phyloP scores from a whole-genome alignment of 2,329 filamentous ascomycete genomes.

The Pseudocercospora vitis region DNA sequence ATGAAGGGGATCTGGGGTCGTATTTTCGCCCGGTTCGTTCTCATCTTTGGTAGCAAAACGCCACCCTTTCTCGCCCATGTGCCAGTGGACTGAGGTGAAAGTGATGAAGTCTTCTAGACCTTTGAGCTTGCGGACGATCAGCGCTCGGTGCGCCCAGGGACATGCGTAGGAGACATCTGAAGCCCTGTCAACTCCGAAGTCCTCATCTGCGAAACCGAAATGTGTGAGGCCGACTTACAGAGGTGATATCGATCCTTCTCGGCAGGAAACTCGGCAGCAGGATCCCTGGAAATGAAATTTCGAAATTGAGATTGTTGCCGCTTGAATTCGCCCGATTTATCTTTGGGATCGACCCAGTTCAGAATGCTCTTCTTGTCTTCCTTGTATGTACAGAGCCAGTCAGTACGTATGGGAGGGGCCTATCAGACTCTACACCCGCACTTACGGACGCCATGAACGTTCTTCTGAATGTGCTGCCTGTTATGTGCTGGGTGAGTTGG shows the following conservation, averaged over 20 bases:
- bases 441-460: slow-evolving; percentile 24
- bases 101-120: slow-evolving; percentile 82
- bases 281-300: slow-evolving; percentile 70
- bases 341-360: slow-evolving; percentile 75
- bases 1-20: slow-evolving; percentile 63
- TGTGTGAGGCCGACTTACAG: slow-evolving; percentile 48
- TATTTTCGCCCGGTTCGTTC: slow-evolving; percentile 56
- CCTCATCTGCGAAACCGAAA: no score
- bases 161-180: slow-evolving; percentile 81
- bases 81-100: slow-evolving; percentile 87
- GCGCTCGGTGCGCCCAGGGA: slow-evolving; percentile 85
- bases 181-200: background rate
- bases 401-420: slow-evolving; percentile 8
- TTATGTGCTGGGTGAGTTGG: slow-evolving; percentile 6
- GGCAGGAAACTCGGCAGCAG: slow-evolving; percentile 72
- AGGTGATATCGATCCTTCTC: slow-evolving; percentile 93
- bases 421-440: background rate
- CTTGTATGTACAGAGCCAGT: slow-evolving; percentile 10
- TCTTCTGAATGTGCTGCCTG: slow-evolving; percentile 5
- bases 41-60: slow-evolving; percentile 72
- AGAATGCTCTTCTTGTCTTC: slow-evolving; percentile 57
- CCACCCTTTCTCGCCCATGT: slow-evolving; percentile 77
- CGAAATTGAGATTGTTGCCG: slow-evolving; percentile 81
- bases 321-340: slow-evolving; percentile 89
- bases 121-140: slow-evolving; percentile 88